Percentiles rank a stretch among this genome's conserved stretches.
phyloP scores from a whole-genome alignment of 148 eudicot genomes.

The Fagopyrum homotropicum region DNA sequence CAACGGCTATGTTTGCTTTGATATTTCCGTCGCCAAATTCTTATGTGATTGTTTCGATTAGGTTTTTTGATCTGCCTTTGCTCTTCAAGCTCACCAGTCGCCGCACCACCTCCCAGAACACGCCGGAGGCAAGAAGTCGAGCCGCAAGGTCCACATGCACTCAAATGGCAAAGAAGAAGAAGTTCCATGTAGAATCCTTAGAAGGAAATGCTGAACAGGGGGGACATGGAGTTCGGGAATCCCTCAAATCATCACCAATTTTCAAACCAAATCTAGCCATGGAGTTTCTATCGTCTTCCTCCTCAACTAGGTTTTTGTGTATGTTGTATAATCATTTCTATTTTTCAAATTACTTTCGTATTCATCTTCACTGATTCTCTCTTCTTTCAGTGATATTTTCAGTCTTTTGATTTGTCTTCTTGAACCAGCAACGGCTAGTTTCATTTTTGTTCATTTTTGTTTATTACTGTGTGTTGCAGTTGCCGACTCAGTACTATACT shows the following conservation, averaged over 20 bases:
- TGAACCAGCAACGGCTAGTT: constrained; percentile 86
- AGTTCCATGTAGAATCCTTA: neutral
- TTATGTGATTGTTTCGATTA: too few species aligned
- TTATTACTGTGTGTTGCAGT: constrained; percentile 36
- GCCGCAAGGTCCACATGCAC: neutral
- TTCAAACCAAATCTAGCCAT: constrained; percentile 81
- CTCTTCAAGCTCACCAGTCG: too few species aligned
- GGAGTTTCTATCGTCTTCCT: constrained; percentile 90
- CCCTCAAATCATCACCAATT: constrained; percentile 96
- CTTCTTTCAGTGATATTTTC: constrained; percentile 61
- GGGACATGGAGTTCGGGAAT: constrained; percentile 21
- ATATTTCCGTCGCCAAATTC: too few species aligned
- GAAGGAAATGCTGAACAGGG: neutral
- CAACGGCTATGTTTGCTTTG: neutral
- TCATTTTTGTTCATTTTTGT: neutral
- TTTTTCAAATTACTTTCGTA: too few species aligned
- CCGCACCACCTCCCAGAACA: too few species aligned
- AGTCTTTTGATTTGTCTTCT: constrained; percentile 78
- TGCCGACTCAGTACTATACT: constrained; percentile 92
- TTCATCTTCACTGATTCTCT: neutral
- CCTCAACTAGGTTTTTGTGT: constrained; percentile 85
- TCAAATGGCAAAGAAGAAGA: constrained; percentile 25
- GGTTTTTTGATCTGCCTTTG: too few species aligned
- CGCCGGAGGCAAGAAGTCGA: neutral
- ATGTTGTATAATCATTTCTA: neutral